Conservation (phyloP, 2,329 filamentous ascomycete species). For the Fusarium incarnatum region DNA sequence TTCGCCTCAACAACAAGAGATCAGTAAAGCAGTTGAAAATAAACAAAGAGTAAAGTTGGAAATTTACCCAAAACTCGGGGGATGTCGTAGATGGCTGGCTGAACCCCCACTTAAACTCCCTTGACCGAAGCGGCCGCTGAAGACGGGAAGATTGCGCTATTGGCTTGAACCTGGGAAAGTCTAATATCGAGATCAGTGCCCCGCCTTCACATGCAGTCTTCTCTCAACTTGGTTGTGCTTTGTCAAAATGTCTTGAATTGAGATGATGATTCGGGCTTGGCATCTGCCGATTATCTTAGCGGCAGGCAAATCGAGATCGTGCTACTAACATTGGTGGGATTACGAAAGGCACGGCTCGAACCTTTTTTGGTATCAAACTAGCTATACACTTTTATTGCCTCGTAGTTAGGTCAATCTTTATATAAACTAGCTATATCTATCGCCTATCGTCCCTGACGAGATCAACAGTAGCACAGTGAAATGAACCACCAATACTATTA, state of each 20-base stretch:
- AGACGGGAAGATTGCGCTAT: not conserved
- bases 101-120: not conserved
- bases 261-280: not conserved
- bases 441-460: not conserved
- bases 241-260: not conserved
- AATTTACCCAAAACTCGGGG: rapidly evolving
- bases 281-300: not conserved
- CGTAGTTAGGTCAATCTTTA: too few relatives aligned
- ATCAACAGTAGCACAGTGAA: not conserved
- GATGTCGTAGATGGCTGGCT: not conserved
- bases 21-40: not conserved
- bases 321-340: not conserved
- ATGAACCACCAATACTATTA: not conserved
- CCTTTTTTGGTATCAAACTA: too few relatives aligned
- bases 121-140: not conserved
- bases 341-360: not conserved
- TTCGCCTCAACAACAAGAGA: not conserved
- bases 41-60: not conserved
- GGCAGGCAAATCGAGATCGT: not conserved
- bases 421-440: not conserved
- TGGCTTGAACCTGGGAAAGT: not conserved
- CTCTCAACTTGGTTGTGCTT: not conserved
- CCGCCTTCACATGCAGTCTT: not conserved
- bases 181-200: too few relatives aligned
- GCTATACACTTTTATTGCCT: too few relatives aligned